Percentiles rank a stretch among this genome's conserved stretches.
phyloP scores from a whole-genome alignment of 1,139 yeast genomes.

The Saccharomyces pastorianus region DNA sequence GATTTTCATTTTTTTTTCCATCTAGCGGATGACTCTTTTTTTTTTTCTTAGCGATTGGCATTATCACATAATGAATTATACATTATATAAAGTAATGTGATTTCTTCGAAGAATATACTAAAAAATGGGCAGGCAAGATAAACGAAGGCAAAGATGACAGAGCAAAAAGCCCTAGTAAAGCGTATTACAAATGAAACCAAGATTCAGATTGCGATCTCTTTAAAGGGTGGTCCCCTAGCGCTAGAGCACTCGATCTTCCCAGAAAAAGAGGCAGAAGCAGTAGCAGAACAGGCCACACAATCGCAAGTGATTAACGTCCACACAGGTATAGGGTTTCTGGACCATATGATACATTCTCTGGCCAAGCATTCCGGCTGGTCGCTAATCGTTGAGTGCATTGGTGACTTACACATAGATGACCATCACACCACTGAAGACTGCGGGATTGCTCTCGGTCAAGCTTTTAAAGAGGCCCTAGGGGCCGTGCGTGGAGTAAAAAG shows the following conservation, averaged over 20 bases:
- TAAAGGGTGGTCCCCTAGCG: slow-evolving; percentile 74
- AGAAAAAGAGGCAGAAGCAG: slow-evolving; percentile 34
- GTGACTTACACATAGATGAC: slow-evolving; percentile 92
- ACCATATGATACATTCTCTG: slow-evolving; percentile 94
- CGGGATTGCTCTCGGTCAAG: slow-evolving; percentile 82
- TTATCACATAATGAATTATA: not conserved
- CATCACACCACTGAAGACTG: slow-evolving; percentile 96
- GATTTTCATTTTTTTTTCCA: not conserved
- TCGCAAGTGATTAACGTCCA: slow-evolving; percentile 71
- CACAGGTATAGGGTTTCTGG: slow-evolving; percentile 91
- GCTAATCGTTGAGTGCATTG: slow-evolving; percentile 75
- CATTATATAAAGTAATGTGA: not conserved
- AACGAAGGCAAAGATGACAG: slow-evolving; percentile 9
- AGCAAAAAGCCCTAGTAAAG: slow-evolving; percentile 46
- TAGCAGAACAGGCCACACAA: slow-evolving; percentile 41
- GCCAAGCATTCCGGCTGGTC: slow-evolving; percentile 98
- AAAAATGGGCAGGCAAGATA: not conserved
- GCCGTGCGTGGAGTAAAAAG: slow-evolving; percentile 84
- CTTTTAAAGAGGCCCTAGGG: slow-evolving; percentile 85
- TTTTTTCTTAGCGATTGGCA: not conserved
- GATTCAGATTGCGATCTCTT: slow-evolving; percentile 73
- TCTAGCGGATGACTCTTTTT: not conserved
- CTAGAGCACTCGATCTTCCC: slow-evolving; percentile 47
- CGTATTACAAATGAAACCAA: slow-evolving; percentile 89
- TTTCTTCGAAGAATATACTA: not conserved